phyloP scores from a whole-genome alignment of 2,329 filamentous ascomycete genomes.

The Fusarium illudens region DNA sequence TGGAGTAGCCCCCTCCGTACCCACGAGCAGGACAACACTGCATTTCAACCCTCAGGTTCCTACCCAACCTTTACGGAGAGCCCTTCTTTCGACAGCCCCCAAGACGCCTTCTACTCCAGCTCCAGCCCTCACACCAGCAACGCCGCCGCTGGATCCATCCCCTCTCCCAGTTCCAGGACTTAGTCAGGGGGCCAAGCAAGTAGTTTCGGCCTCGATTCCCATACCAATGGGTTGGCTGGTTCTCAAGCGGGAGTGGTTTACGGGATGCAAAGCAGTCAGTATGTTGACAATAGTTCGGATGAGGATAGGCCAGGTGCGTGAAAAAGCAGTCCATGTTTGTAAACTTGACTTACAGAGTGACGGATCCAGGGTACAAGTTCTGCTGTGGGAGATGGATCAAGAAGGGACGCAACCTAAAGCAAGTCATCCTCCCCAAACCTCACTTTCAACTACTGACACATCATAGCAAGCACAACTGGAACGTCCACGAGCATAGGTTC shows the following conservation, averaged over 20 bases:
- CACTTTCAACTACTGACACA: neutral
- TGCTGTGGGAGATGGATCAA: slow-evolving; percentile 9
- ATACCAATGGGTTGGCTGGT: slow-evolving; percentile 8
- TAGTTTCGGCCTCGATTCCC: slow-evolving; percentile 12
- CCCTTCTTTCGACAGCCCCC: neutral
- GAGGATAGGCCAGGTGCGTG: neutral
- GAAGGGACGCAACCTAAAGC: slow-evolving; percentile 5
- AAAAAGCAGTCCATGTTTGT: rapidly evolving
- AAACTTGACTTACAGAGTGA: neutral
- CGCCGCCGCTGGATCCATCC: neutral
- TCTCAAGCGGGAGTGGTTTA: slow-evolving; percentile 20
- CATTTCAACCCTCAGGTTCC: neutral
- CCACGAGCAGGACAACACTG: neutral
- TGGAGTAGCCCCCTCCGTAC: neutral
- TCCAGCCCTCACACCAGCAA: neutral
- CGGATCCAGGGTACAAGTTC: neutral
- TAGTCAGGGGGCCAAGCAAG: slow-evolving; percentile 24
- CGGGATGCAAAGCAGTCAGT: neutral
- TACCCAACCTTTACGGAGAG: neutral
- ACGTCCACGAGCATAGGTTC: neutral
- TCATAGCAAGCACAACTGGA: slow-evolving; percentile 12
- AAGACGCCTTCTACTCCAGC: too few relatives aligned
- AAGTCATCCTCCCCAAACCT: neutral
- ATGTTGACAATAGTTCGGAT: neutral
- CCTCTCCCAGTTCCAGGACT: slow-evolving; percentile 18